These are phyloP conservation scores for Penstemon eatonii DNA, from an alignment of 257 asterid species.

Conservation along the genomic window DNA sequence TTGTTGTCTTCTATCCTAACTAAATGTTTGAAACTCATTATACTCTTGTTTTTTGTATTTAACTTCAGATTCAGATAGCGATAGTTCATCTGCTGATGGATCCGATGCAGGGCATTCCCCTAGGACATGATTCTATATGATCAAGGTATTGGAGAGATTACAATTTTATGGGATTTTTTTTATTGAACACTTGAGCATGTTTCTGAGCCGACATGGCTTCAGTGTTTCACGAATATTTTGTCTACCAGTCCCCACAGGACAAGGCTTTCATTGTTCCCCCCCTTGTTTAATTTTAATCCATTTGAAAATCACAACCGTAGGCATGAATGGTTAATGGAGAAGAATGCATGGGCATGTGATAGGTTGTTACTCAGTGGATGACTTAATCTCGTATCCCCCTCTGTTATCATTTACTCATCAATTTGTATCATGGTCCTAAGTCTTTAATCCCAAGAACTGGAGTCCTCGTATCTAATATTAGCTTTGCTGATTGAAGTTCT, in stretches of 20 bases:
- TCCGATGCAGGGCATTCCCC: slow-evolving; percentile 65
- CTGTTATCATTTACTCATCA: background rate
- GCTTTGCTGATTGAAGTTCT: background rate
- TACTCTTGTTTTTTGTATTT: background rate
- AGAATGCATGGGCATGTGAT: background rate
- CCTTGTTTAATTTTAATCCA: too few species aligned
- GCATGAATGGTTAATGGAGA: background rate
- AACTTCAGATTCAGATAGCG: slow-evolving; percentile 72
- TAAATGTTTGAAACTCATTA: background rate
- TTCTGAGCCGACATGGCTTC: background rate
- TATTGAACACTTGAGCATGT: background rate
- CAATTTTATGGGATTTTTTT: background rate
- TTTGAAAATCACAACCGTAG: background rate
- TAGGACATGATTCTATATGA: slow-evolving; percentile 37
- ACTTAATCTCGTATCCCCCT: background rate
- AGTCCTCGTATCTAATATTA: background rate
- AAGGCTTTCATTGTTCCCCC: too few species aligned
- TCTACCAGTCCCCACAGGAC: background rate
- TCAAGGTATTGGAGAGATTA: slow-evolving; percentile 26
- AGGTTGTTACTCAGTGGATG: background rate
- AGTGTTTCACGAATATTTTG: background rate
- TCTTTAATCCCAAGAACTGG: background rate
- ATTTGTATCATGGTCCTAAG: background rate
- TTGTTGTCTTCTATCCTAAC: background rate
- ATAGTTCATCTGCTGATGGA: slow-evolving; percentile 70